Evolutionary conservation across 108 stramenopile genomes (phyloP), one percentile per base, ranked within the genome.

Genomic region (Nannochloropsis gaditana): DNA sequence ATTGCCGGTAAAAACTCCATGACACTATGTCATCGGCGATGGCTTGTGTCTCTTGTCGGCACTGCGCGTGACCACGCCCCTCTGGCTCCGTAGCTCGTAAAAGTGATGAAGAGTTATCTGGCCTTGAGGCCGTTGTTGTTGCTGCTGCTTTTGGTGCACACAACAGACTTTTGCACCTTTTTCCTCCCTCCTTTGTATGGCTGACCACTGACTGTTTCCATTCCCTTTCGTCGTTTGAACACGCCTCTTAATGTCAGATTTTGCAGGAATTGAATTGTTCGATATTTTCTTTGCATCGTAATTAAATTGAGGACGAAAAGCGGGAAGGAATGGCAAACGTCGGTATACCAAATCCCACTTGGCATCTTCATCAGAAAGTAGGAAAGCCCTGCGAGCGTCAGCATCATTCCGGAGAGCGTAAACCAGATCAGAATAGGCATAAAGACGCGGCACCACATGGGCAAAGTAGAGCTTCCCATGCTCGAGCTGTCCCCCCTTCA

Each of bases 401-500:
- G 6, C 2, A 73, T 73, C 59, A 73, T 73, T 15, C 59, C 59
- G 59, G 19, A 73, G n/a, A 15, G 59, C 15, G 59, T 73, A 73
- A 15, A 73, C 59, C 15, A 73, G n/a, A 73, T 73, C n/a, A n/a
- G 59, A n/a, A n/a, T 73, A 73, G 59, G 59, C 59, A 73, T 73
- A 73, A 15, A 73, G n/a, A 15, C 59, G 59, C n/a, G 59, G 59
- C 59, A 73, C 59, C 15, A 73, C 59, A 73, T 73, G 59, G 19
- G 59, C 59, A n/a, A 73, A 73, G n/a, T n/a, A 73, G 15, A 73
- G n/a, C 59, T 15, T 15, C 3, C 59, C 59, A 73, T 73, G 59
- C 8, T 6, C 19, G 19, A 73, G 59, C 2, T 73, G 59, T 3
- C 8, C 59, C n/a, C n/a, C 59, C 19, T 73, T n/a, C n/a, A 73